These are phyloP conservation scores for Paramecium sonneborni DNA, from an alignment of 73 alveolate genomes.

Conservation along the genomic window DNA sequence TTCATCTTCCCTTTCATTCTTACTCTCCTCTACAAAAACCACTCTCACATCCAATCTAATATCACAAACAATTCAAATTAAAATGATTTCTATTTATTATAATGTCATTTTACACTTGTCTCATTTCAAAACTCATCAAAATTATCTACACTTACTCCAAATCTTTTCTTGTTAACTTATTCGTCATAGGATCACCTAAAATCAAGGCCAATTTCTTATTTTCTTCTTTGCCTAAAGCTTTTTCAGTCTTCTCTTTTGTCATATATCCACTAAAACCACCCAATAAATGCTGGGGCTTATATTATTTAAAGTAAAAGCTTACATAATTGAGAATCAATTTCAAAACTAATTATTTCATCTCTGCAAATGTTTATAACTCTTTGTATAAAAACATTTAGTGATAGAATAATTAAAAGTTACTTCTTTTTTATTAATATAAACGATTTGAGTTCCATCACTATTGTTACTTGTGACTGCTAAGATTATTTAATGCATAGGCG, in stretches of 20 bases:
- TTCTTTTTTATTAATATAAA: constrained; percentile 79
- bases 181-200: constrained; percentile 82
- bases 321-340: neutral
- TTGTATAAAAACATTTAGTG: constrained; percentile 60
- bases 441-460: constrained; percentile 66
- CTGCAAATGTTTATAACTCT: neutral
- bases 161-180: constrained; percentile 53
- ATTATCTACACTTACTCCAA: constrained; percentile 46
- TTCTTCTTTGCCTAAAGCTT: constrained; percentile 71
- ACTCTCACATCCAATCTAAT: neutral
- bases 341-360: neutral
- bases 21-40: too few relatives aligned
- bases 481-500: constrained; percentile 80
- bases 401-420: neutral
- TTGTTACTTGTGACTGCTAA: constrained; percentile 65
- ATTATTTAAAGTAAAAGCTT: neutral
- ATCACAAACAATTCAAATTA: neutral
- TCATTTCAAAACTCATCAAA: neutral
- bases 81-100: neutral
- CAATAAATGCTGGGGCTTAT: constrained; percentile 74
- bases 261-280: constrained; percentile 74
- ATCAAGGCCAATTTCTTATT: constrained; percentile 68
- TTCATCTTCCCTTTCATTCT: neutral
- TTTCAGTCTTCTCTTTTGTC: constrained; percentile 69
- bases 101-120: neutral